Evolutionary conservation across 768 basidiomycete genomes (phyloP), one percentile per base, ranked within the genome.

Genomic region (Rhodotorula babjevae): DNA sequence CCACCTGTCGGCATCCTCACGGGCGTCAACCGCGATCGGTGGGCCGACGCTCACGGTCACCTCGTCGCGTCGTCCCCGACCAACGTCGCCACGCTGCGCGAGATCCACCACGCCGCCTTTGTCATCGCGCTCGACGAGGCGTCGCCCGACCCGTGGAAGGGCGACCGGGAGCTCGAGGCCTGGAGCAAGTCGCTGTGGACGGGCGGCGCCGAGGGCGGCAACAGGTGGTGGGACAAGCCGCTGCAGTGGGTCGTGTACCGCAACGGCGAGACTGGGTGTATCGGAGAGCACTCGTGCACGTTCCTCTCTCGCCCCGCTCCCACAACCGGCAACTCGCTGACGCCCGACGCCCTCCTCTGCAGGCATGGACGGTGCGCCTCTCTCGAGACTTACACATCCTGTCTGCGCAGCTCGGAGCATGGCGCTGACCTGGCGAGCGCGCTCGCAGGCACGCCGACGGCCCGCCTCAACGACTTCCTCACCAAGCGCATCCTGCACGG

Each of bases 191-290:
- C n/a, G 29, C 23, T 78, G 21, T 76, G 71, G 66, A 68, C 67
- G 42, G 77, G 95, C 90, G 56, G 86, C 8, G 36, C 52, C 1
- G 71, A 93, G 76, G 93, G 91, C 27, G 84, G 87, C 58, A 97
- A 95, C 80, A 84, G 95, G 71, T 99, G 90, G 85, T 98, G 88
- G 80, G 96, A 98, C 84, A 99, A 98, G 81, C 95, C 98, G 27
- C 56, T 79, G 78, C 92, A 98, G 78, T 79, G 97, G 74, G 87
- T 98, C 77, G 91, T 99, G 11, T 95, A 90, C 79, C 90, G 91
- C 69, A 93, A 93, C 76, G 96, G 93, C 50, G 90, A 93, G 44
- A 91, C 91, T 31, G 95, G 91, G 0, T 97, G 97, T 85, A 80
- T 81, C 69, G 84, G 84, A 47, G 84, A 85, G 72, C 84, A 85